These are phyloP conservation scores for Raffaelea albimanens DNA, from an alignment of 2,329 filamentous ascomycete genomes.

Conservation along the genomic window DNA sequence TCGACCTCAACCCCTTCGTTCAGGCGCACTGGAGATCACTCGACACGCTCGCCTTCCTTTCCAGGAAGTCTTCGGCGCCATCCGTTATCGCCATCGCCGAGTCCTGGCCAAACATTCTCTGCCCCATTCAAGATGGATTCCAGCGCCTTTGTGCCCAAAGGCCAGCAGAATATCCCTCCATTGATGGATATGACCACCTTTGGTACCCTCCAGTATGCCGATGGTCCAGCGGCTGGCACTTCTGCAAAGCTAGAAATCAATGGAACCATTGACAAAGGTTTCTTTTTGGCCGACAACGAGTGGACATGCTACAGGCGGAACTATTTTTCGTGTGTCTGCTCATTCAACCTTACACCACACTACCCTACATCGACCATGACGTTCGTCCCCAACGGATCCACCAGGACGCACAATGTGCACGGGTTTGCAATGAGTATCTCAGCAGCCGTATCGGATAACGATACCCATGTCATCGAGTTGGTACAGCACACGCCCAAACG, in stretches of 20 bases:
- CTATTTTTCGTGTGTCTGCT: conserved; percentile 80
- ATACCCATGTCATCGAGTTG: conserved; percentile 69
- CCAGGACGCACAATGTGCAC: conserved; percentile 54
- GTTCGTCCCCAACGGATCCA: conserved; percentile 39
- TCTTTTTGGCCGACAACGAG: conserved; percentile 70
- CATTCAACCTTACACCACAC: conserved; percentile 58
- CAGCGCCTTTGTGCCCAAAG: conserved; percentile 29
- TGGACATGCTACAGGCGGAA: conserved; percentile 93
- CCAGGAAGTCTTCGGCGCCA: conserved; percentile 36
- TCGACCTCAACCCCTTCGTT: conserved; percentile 40
- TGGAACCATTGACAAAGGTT: conserved; percentile 80
- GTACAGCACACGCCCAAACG: conserved; percentile 88
- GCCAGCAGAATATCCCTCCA: conserved; percentile 40
- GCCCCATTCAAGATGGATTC: conserved; percentile 43
- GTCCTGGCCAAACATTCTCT: conserved; percentile 35
- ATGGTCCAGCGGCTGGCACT: conserved; percentile 32
- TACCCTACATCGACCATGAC: conserved; percentile 36
- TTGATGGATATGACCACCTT: conserved; percentile 40
- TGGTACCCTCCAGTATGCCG: conserved; percentile 52
- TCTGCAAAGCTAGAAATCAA: conserved; percentile 63
- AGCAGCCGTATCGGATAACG: conserved; percentile 68
- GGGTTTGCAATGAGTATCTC: conserved; percentile 79
- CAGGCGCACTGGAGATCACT: conserved; percentile 38
- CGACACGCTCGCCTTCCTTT: conserved; percentile 43
- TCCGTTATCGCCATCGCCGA: conserved; percentile 44